Base-by-base conservation (phyloP, 176 grass and related monocot species). In the Oryza longistaminata region DNA sequence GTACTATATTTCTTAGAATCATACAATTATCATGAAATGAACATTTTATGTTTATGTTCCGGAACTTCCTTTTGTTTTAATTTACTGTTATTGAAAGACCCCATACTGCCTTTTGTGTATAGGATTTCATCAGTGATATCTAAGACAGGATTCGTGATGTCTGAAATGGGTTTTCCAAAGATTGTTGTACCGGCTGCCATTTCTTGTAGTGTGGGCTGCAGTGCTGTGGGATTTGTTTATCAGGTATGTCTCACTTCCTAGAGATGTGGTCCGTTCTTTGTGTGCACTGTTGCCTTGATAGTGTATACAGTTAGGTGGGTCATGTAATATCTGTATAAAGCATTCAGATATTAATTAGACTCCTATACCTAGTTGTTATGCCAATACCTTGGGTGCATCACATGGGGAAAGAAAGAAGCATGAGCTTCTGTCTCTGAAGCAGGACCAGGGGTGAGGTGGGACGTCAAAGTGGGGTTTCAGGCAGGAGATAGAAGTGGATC, bases 91-190 rank as follows among this genome's bases (percentile, higher is more conserved):
- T 27, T 29, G 13, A 72, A 49, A 68, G 15, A 68, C 14, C 48
- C 9, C 49, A 87, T 48, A 66, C 71, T 26, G 17, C 74, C 53
- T 81, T 68, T 53, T n/a, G 64, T 82, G 34, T 71, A 66, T 89
- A 95, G 96, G 83, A 89, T 99, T 88, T 93, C 96, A 83, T 96
- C 96, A 75, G 93, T 99, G 64, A 96, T 99, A 60, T 99, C 96
- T 82, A 99, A 96, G 84, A 96, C 94, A 91, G 96, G 96, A 76
- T 99, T 99, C 65, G 81, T 96, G 66, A 88, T 99, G 86, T 96
- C 90, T 15, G 96, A 94, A 82, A 88, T 96, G 78, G 92, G 96
- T 26, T 92, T 96, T 66, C 89, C 90, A 14, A 96, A 92, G 80
- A 77, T 95, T 75, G 90, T 99, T 81, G 91, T 99, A 29, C 96